phyloP scores from a whole-genome alignment of 352 stramenopile species.

The Pythium biforme region DNA sequence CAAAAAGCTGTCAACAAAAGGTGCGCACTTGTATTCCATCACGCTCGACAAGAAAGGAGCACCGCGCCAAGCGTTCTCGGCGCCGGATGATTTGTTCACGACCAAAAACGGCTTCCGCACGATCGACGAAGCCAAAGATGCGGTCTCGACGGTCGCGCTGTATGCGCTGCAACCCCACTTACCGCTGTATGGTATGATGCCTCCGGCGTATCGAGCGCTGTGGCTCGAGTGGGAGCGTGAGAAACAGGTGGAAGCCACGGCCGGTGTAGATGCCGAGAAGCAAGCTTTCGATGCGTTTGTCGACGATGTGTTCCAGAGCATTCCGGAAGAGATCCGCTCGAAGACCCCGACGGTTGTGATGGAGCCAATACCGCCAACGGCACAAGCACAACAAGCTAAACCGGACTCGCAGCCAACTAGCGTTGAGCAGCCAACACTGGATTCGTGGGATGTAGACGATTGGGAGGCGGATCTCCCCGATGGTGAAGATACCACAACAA shows the following conservation, averaged over 20 bases:
- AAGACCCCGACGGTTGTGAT: conserved; percentile 26
- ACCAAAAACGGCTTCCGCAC: conserved; percentile 49
- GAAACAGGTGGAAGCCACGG: conserved; percentile 37
- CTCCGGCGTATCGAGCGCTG: conserved; percentile 83
- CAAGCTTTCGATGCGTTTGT: conserved; percentile 57
- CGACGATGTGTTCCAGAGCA: conserved; percentile 40
- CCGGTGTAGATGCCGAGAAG: conserved; percentile 35
- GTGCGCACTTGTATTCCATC: conserved; percentile 50
- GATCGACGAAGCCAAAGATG: conserved; percentile 74
- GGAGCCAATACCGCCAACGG: not conserved
- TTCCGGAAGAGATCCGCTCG: conserved; percentile 50
- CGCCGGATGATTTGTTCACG: conserved; percentile 37
- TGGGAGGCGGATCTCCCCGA: conserved; percentile 68
- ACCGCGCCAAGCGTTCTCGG: conserved; percentile 33
- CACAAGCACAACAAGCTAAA: not conserved
- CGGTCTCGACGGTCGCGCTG: conserved; percentile 79
- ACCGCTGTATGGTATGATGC: conserved; percentile 88
- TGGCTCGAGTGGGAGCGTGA: conserved; percentile 76
- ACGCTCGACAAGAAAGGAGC: conserved; percentile 35
- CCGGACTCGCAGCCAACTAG: not conserved
- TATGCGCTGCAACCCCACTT: conserved; percentile 85
- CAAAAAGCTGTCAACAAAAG: conserved; percentile 36
- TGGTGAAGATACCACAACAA: not conserved
- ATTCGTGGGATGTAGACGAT: conserved; percentile 68
- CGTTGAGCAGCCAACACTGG: conserved; percentile 19